Base-by-base conservation (phyloP, 2,329 filamentous ascomycete species). In the Orbilia quercus region DNA sequence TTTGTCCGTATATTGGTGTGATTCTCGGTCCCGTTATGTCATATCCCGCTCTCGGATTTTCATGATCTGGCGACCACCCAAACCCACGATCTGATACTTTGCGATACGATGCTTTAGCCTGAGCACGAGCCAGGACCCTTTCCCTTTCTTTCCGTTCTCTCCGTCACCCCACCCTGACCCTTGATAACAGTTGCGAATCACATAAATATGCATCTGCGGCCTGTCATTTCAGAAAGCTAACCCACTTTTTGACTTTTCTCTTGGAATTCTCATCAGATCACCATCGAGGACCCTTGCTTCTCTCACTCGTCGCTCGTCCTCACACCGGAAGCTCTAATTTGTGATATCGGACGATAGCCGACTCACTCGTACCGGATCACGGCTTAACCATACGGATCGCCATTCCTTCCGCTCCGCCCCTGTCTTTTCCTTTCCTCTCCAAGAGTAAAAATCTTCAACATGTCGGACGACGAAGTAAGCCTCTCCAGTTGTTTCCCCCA, bases 21-120 rank as follows among this genome's bases (percentile, higher is more conserved):
- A 66, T 66, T 62, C 44, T 73, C 69, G 69, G 60, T 31, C 60
- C 51, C 63, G 54, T 59, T 64, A 73, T 73, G 64, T 60, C 69
- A 73, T 64, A 62, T 60, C 44, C 28, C 34, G 28, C 48, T 57
- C 48, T 45, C 12, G 16, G 62, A 66, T 57, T 66, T 66, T 47
- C 62, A 45, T 48, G 60, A 47, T 57, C 62, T 44, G 69, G 59
- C 60, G 60, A 66, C 69, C 59, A 59, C 59, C 47, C 47, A 23
- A 40, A 7, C 1, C 31, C 44, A 11, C 22, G 20, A 12, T 9
- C 18, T 11, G 11, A 7, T 34, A 6, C n/a, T 23, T 9, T 25
- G 11, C 18, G 28, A 36, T 62, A 16, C 36, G 28, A 31, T 31
- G 28, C 28, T 31, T n/a, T 9, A 31, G 28, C 28, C 28, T 5